Evolutionary conservation across 495 filamentous ascomycete genomes (phyloP), one percentile per base, ranked within the genome.

Genomic region (Gamarada debralockiae): DNA sequence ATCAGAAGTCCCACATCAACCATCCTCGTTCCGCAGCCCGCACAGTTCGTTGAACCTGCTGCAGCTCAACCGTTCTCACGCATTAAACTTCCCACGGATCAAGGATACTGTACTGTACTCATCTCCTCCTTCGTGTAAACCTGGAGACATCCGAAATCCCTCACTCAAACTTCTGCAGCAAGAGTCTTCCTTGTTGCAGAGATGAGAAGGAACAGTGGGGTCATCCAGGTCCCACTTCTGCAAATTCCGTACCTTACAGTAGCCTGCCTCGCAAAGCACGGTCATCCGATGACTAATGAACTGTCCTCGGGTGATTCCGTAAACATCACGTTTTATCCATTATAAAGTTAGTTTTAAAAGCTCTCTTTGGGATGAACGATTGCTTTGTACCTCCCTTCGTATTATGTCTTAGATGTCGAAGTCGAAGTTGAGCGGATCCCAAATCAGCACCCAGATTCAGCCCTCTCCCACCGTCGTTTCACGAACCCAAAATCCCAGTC

Each of bases 381-480:
- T 10, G 10, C 27, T 29, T 29, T 29, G 29, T 13, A 18, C 14
- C 36, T n/a, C 36, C 14, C 29, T 34, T 34, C 29, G 29, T 7
- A 34, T 7, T 34, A n/a, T 15, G 14, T 14, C 3, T 14, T 3
- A 39, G 36, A 14, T 14, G 17, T 14, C 36, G 36, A 7, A 14
- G 7, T 14, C 29, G 7, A 7, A n/a, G 36, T 39, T 39, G 13
- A 39, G 5, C 14, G 36, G 14, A n/a, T 39, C 36, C 6, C 14
- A 39, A 39, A 18, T n/a, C 13, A 13, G 17, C 36, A 18, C 36
- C 6, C 36, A 18, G 17, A n/a, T n/a, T n/a, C n/a, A n/a, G n/a
- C n/a, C n/a, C n/a, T n/a, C n/a, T 15, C 36, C 14, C 13, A 41
- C 33, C 43, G 15, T 2, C 1, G 52, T 53, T 53, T 45, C 42